Base-by-base conservation (phyloP, 345 rosid species). In the Eucalyptus erythrocorys region DNA sequence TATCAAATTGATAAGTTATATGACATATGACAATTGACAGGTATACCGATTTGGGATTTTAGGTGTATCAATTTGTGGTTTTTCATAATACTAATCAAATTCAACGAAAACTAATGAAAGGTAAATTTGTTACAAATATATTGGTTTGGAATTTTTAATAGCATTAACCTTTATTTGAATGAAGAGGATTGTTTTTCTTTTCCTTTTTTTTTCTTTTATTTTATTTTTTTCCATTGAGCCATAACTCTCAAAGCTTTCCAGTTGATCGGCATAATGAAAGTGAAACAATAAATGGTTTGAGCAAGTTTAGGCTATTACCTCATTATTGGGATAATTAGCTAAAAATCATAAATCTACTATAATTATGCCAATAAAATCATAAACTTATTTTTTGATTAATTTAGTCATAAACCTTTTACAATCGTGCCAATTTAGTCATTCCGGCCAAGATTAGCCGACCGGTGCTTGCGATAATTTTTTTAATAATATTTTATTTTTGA, bases 61-160 rank as follows among this genome's bases (percentile, higher is more conserved):
- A 6, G 1, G 0, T 50, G 0, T 50, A 17, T 17, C 0, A 0
- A 0, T 50, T 50, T 50, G 22, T 50, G 0, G 0, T 50, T 50
- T 50, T 50, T 50, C 3, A 17, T 17, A 2, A 50, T 50, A 50
- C 17, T 17, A 50, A 50, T 50, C 0, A 0, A 50, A 50, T 50
- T 17, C 9, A 50, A 50, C 3, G 1, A 16, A 50, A 50, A 16
- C 21, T 50, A 16, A 50, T 50, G 53, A 16, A 50, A 50, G 3
- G 21, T 50, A 50, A 50, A 50, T 50, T 6, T 50, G 17, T 17
- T 50, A 50, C 2, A 50, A 50, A 50, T 50, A 17, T 17, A 50
- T 4, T 0, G 1, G 0, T 50, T 50, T 50, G 0, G 1, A 50
- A 50, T 16, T 17, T 49, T 50, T 16, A 6, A 16, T 50, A 8